Base-by-base conservation (phyloP, 352 stramenopile species). In the Blastocystis sp. region DNA sequence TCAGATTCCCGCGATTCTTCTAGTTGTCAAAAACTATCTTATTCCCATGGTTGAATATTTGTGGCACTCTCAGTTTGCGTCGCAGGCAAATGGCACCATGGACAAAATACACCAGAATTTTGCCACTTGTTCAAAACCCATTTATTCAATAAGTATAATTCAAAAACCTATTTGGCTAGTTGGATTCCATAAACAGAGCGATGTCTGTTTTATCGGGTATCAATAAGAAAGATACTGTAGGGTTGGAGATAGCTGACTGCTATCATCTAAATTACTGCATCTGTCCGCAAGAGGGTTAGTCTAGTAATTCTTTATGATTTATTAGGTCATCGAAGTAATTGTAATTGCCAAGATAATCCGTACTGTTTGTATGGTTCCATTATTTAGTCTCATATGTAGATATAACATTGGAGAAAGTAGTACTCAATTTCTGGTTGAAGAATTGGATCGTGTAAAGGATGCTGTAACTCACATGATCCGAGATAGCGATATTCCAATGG, bases 211-310 rank as follows among this genome's bases (percentile, higher is more conserved):
- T 2, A 46, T 46, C 39, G 9, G 9, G 39, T 9, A 46, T 9
- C 9, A 46, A 46, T 46, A 80, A 63, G 27, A 80, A 54, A 27
- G 42, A 80, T 19, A 7, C 39, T 12, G 16, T 83, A n/a, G 2
- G 4, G 42, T 16, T 19, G 19, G 71, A 83, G 29, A 37, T 83
- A 37, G 27, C 12, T 49, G 71, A 83, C 65, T 63, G 46, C 39
- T 83, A 83, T 37, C 71, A 83, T 83, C 21, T 83, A 16, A 51
- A 83, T 29, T 19, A 9, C 29, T 19, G n/a, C 14, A 21, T 65
- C 7, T 83, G 71, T 67, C 63, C 9, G 35, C 42, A 51, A 65
- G 51, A 83, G 3, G 54, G 71, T 83, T 35, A 19, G 21, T 9
- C 19, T 3, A 27, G 0, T n/a, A 37, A 21, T 21, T 16, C 0